Base-by-base conservation (phyloP, 2,329 filamentous ascomycete genomes). In the Sarocladiaceae sp. region DNA sequence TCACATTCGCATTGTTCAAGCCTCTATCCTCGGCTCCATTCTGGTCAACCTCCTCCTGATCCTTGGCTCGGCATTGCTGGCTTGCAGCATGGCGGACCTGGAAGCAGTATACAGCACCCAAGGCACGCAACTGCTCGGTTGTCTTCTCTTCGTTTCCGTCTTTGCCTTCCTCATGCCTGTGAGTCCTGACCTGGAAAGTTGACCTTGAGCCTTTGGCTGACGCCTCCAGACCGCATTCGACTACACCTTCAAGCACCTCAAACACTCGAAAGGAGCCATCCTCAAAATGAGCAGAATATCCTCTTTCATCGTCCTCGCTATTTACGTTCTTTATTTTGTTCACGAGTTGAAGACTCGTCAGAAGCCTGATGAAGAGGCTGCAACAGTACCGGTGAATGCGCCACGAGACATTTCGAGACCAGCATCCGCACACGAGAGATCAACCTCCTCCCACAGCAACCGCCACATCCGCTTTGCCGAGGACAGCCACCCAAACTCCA, bases 201-300 rank as follows among this genome's bases (percentile, higher is more conserved):
- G 13, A 33, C 6, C 31, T 15, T 6, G 6, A 15, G 16, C n/a
- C 12, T 6, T 23, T 7, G 5, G 13, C 35, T 50, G 4, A 54
- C 43, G 12, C 6, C 4, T 0, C 1, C 7, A 68, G 60, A 70
- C 69, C 0, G 67, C 68, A 2, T 72, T 72, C 21, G 53, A 61
- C 21, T 61, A 59, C 29, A 61, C 63, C 1, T 91, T 87, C 62
- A 74, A 66, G n/a, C 67, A 75, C 49, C 65, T 65, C 7, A 58
- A 61, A 1, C 65, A 69, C n/a, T 81, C 82, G 4, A 75, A 83
- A 46, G 61, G 57, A 2, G 72, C 78, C 33, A 85, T 85, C 0
- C 62, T 91, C 33, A 76, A 83, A 55, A 82, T 91, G 56, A 89
- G 85, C 59, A 80, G 86, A 42, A 84, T 85, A 44, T 88, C 85